These are phyloP conservation scores for Pichia sp. DNA, from an alignment of 1,139 yeast species.

Conservation along the genomic window DNA sequence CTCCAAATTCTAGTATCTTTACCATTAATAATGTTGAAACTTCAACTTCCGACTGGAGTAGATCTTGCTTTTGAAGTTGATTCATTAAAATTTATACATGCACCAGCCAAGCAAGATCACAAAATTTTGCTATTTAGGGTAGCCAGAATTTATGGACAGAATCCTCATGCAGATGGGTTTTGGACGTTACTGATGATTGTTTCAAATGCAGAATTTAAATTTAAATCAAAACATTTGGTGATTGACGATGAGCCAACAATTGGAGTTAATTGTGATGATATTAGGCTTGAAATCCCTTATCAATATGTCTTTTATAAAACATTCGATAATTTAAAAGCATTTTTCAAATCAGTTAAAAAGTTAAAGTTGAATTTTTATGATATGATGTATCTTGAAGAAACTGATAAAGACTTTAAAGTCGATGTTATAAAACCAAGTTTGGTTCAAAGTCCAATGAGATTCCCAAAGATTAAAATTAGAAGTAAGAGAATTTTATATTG, in stretches of 20 bases:
- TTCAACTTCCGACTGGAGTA: slow-evolving; percentile 24
- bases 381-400: slow-evolving; percentile 30
- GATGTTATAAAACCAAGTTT: slow-evolving; percentile 31
- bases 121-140: slow-evolving; percentile 19
- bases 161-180: slow-evolving; percentile 21
- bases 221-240: slow-evolving; percentile 8
- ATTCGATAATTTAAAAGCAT: slow-evolving; percentile 58
- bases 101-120: slow-evolving; percentile 14
- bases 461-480: slow-evolving; percentile 51
- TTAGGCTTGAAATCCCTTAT: slow-evolving; percentile 29
- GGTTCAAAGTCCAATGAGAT: slow-evolving; percentile 24
- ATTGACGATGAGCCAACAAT: slow-evolving; percentile 11
- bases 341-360: slow-evolving; percentile 52
- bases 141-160: slow-evolving; percentile 25
- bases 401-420: slow-evolving; percentile 27
- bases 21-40: slow-evolving; percentile 21
- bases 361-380: slow-evolving; percentile 42
- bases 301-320: slow-evolving; percentile 41
- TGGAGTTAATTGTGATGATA: slow-evolving; percentile 19
- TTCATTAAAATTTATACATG: slow-evolving; percentile 17
- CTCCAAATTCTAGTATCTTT: slow-evolving; percentile 18
- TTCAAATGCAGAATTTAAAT: slow-evolving; percentile 15
- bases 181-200: slow-evolving; percentile 27
- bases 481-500: slow-evolving; percentile 45
- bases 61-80: slow-evolving; percentile 26